Evolutionary conservation across 768 basidiomycete species (phyloP).

Genomic region (Collybiopsis confluens): DNA sequence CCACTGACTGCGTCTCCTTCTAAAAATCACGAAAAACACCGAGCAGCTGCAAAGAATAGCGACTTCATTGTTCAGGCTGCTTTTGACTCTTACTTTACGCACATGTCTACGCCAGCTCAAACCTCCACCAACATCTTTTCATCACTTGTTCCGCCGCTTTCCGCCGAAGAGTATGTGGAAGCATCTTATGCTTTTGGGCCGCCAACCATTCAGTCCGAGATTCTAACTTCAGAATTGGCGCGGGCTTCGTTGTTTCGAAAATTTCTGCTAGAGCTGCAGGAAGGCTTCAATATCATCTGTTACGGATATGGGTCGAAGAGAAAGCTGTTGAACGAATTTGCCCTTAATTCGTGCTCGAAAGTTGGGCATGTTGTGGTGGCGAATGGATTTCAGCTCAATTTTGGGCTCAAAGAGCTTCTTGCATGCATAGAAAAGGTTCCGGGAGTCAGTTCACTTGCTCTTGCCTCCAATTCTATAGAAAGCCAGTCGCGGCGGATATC

Average conservation of each 20-base stretch:
- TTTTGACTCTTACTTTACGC: constrained; percentile 85
- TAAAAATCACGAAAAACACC: neutral
- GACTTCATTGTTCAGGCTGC: constrained; percentile 54
- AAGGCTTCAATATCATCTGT: constrained; percentile 85
- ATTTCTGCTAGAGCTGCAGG: constrained; percentile 65
- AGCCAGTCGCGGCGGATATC: constrained; percentile 62
- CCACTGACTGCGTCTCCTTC: neutral
- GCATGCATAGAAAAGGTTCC: constrained; percentile 53
- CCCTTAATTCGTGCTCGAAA: constrained; percentile 47
- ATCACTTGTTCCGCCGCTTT: constrained; percentile 63
- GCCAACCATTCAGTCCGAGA: constrained; percentile 27
- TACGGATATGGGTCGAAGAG: constrained; percentile 92
- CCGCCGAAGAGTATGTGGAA: constrained; percentile 52
- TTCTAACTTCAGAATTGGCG: constrained; percentile 25
- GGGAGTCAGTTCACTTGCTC: constrained; percentile 30
- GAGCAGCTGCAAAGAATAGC: neutral
- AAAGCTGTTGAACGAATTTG: constrained; percentile 69
- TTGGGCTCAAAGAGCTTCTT: constrained; percentile 66
- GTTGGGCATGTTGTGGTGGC: constrained; percentile 71
- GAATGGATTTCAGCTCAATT: constrained; percentile 72
- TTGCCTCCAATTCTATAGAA: constrained; percentile 43
- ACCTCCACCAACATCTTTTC: constrained; percentile 85
- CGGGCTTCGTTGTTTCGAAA: constrained; percentile 45
- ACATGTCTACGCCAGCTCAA: constrained; percentile 53
- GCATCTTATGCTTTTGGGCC: constrained; percentile 30